Evolutionary conservation across 306 rosid species (phyloP).

Genomic region (Arachis stenosperma): DNA sequence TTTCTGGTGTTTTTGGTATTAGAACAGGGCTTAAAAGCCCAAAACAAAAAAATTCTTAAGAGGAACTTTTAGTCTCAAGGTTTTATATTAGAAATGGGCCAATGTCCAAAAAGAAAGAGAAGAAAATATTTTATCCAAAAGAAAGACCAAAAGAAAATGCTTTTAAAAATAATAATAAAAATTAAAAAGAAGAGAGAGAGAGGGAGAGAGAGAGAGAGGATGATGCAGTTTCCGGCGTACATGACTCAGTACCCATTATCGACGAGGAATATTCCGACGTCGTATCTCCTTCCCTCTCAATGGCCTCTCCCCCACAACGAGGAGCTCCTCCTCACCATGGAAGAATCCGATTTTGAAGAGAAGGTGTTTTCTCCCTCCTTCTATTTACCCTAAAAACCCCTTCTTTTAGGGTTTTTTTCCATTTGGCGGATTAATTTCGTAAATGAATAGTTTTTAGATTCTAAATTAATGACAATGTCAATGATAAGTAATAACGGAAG

Average conservation of each 20-base stretch:
- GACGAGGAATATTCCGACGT: conserved; percentile 78
- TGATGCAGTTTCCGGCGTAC: conserved; percentile 94
- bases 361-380: conserved; percentile 51
- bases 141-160: too few species aligned
- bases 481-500: not conserved
- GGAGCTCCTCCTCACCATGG: conserved; percentile 90
- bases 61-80: too few species aligned
- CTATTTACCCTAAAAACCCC: not conserved
- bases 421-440: not conserved
- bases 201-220: conserved; percentile 8
- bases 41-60: too few species aligned
- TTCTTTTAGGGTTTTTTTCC: not conserved
- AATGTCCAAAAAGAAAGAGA: too few species aligned
- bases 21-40: too few species aligned
- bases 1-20: too few species aligned
- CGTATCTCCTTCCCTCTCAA: conserved; percentile 80
- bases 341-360: conserved; percentile 85
- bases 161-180: too few species aligned
- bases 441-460: too few species aligned
- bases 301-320: conserved; percentile 95
- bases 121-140: too few species aligned
- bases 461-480: not conserved
- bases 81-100: too few species aligned
- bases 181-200: too few species aligned
- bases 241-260: conserved; percentile 88